phyloP scores from a whole-genome alignment of 108 stramenopile species.

The Nitzschia sp. region DNA sequence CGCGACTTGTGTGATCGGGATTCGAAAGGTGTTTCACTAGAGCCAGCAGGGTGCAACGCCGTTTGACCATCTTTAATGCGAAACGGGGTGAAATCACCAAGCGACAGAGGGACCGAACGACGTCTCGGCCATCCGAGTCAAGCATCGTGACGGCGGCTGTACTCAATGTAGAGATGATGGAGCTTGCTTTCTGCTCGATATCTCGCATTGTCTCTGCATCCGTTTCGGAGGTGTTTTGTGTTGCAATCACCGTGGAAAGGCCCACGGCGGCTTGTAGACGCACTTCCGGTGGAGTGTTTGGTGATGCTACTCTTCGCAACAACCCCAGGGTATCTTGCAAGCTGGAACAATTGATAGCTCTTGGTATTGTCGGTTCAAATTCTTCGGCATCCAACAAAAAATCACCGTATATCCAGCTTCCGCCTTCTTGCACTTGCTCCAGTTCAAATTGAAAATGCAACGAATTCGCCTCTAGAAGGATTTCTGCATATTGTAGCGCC shows the following conservation, averaged over 20 bases:
- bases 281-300: not conserved
- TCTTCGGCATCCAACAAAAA: no score
- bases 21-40: not conserved
- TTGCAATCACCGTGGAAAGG: not conserved
- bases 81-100: not conserved
- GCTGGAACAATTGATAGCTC: no score
- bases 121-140: not conserved
- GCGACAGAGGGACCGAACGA: not conserved
- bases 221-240: not conserved
- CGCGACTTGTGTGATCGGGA: not conserved
- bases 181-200: not conserved
- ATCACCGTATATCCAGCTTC: no score
- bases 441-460: no score
- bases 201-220: not conserved
- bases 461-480: no score
- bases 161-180: conserved; percentile 4
- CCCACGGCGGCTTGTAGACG: not conserved
- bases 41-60: conserved; percentile 8
- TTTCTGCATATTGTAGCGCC: no score
- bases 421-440: no score
- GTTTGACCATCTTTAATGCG: conserved; percentile 19
- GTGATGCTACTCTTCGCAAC: not conserved
- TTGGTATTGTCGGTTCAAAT: no score
- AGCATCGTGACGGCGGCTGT: not conserved
- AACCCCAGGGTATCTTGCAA: no score